Conservation (phyloP, 306 rosid genomes). For the Trifolium pratense region DNA sequence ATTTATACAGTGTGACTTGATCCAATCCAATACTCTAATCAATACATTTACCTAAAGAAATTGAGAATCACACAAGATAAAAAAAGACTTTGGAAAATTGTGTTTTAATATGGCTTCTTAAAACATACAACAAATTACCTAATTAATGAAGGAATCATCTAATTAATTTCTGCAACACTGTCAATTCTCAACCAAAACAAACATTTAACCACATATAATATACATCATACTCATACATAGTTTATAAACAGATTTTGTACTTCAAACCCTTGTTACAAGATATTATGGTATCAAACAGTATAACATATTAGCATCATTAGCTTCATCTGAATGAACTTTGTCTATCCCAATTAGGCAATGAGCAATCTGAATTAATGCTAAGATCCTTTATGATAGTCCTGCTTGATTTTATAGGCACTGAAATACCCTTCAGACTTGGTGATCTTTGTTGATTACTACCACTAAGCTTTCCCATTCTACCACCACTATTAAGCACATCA, state of each 20-base stretch:
- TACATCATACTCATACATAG: conserved; percentile 34
- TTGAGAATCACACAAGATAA: not conserved
- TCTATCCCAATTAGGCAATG: conserved; percentile 67
- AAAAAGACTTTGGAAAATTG: not conserved
- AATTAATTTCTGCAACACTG: conserved; percentile 27
- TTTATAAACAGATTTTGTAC: conserved; percentile 37
- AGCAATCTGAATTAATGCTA: conserved; percentile 71
- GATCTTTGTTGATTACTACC: conserved; percentile 61
- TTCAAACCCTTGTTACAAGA: conserved; percentile 36
- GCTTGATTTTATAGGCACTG: conserved; percentile 77
- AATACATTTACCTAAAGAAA: not conserved
- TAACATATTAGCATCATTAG: not conserved
- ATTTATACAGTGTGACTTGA: too few species aligned
- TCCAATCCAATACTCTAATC: too few species aligned
- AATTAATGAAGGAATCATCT: conserved; percentile 33
- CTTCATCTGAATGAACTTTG: conserved; percentile 55
- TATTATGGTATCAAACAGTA: conserved; percentile 18
- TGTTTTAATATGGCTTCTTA: not conserved
- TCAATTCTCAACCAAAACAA: conserved; percentile 41
- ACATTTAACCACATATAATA: conserved; percentile 42
- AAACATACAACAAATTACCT: conserved; percentile 11
- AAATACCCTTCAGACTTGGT: conserved; percentile 76
- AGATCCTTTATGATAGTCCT: conserved; percentile 60
- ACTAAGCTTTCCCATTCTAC: conserved; percentile 40
- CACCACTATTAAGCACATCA: conserved; percentile 47